phyloP scores from a whole-genome alignment of 1,284 basidiomycete genomes.

The Inonotus obliquus region DNA sequence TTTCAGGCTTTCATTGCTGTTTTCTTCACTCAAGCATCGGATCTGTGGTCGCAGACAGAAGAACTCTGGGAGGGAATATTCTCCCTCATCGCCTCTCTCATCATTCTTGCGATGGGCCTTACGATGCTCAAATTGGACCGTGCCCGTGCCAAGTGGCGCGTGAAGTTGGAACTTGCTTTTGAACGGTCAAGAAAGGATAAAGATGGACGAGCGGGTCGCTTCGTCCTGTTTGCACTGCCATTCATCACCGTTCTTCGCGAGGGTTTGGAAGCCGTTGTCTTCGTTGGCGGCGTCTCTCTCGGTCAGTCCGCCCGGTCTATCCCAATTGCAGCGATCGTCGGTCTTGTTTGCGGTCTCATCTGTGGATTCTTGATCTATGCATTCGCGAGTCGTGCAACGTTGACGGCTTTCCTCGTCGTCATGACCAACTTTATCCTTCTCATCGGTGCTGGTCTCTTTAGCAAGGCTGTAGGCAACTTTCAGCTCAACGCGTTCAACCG shows the following conservation, averaged over 20 bases:
- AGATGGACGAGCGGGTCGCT: constrained; percentile 57
- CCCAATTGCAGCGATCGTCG: constrained; percentile 84
- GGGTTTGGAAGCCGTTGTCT: constrained; percentile 90
- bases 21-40: constrained; percentile 73
- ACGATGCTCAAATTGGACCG: constrained; percentile 72
- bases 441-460: constrained; percentile 88
- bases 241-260: constrained; percentile 89
- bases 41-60: constrained; percentile 74
- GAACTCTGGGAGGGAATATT: constrained; percentile 77
- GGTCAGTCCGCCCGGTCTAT: constrained; percentile 77
- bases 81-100: constrained; percentile 70
- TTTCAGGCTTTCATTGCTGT: constrained; percentile 61
- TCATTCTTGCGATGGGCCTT: constrained; percentile 81
- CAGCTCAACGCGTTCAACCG: constrained; percentile 60
- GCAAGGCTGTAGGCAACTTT: constrained; percentile 66
- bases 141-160: constrained; percentile 85
- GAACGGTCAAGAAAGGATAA: constrained; percentile 38
- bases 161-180: constrained; percentile 82
- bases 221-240: constrained; percentile 84
- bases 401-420: constrained; percentile 78
- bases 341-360: constrained; percentile 69
- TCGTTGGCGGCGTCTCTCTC: constrained; percentile 89
- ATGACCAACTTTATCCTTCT: constrained; percentile 90
- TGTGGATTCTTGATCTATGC: constrained; percentile 70
- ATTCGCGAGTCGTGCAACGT: constrained; percentile 67